A percentile compares a stretch with the other conserved stretches of the same genome.
phyloP scores from a whole-genome alignment of 2,329 filamentous ascomycete genomes.

The Rhynchosporium secalis region DNA sequence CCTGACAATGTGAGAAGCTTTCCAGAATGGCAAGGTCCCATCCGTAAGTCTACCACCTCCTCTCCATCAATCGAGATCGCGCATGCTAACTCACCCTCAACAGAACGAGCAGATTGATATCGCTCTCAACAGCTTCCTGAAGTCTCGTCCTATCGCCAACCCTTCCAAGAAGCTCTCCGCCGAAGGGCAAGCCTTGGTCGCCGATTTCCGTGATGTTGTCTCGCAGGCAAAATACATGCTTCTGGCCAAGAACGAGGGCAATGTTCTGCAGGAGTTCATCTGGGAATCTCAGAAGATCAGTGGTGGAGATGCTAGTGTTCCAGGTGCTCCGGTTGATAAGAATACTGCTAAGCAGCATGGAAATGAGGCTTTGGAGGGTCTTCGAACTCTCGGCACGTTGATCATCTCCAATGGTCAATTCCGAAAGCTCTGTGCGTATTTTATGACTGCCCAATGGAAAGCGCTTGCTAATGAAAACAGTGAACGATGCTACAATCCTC shows the following conservation, averaged over 20 bases:
- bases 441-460: background rate
- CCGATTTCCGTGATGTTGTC: slow-evolving; percentile 77
- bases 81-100: slow-evolving; percentile 7
- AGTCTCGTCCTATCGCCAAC: slow-evolving; percentile 65
- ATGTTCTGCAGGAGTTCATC: slow-evolving; percentile 94
- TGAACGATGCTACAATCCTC: slow-evolving; percentile 78
- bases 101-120: slow-evolving; percentile 79
- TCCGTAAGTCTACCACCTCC: slow-evolving; percentile 47
- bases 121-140: slow-evolving; percentile 84
- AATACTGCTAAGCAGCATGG: slow-evolving; percentile 79
- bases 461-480: slow-evolving; percentile 38
- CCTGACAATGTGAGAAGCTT: slow-evolving; percentile 54
- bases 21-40: slow-evolving; percentile 85
- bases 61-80: slow-evolving; percentile 12
- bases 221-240: slow-evolving; percentile 81
- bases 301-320: slow-evolving; percentile 58
- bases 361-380: slow-evolving; percentile 77
- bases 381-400: slow-evolving; percentile 84
- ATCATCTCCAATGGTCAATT: slow-evolving; percentile 90
- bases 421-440: slow-evolving; percentile 32
- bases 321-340: slow-evolving; percentile 70
- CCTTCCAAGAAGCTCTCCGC: slow-evolving; percentile 76
- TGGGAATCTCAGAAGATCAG: slow-evolving; percentile 84
- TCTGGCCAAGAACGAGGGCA: slow-evolving; percentile 91
- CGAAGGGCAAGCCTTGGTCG: slow-evolving; percentile 78